Evolutionary conservation across 306 rosid genomes (phyloP).

Genomic region (Quercus engelmannii): DNA sequence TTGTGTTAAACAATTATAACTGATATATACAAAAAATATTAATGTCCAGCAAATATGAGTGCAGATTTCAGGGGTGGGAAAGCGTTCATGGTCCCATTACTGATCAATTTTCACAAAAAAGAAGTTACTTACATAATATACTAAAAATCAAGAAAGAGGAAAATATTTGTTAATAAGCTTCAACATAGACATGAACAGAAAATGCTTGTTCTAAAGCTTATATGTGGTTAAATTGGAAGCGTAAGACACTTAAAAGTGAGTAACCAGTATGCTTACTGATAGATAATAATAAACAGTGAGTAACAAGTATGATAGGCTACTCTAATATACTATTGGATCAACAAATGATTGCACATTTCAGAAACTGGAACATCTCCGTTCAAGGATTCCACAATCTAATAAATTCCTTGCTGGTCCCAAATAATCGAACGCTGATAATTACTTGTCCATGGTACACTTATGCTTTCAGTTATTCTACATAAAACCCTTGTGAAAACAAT

Average conservation of each 20-base stretch:
- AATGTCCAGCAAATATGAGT: background rate
- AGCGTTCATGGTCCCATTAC: background rate
- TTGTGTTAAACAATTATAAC: background rate
- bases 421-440: background rate
- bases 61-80: background rate
- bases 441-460: background rate
- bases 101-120: background rate
- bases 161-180: background rate
- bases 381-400: background rate
- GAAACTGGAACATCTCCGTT: background rate
- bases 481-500: background rate
- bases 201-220: background rate
- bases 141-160: background rate
- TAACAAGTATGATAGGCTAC: background rate
- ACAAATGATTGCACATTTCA: background rate
- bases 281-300: too few relatives aligned
- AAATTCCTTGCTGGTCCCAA: background rate
- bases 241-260: background rate
- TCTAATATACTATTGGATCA: background rate
- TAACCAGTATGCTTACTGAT: background rate
- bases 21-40: background rate
- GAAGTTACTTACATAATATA: background rate
- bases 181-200: background rate
- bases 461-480: background rate
- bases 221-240: background rate